Evolutionary conservation across 768 basidiomycete species (phyloP), one percentile per base, ranked within the genome.

Genomic region (Agrocybe praecox): DNA sequence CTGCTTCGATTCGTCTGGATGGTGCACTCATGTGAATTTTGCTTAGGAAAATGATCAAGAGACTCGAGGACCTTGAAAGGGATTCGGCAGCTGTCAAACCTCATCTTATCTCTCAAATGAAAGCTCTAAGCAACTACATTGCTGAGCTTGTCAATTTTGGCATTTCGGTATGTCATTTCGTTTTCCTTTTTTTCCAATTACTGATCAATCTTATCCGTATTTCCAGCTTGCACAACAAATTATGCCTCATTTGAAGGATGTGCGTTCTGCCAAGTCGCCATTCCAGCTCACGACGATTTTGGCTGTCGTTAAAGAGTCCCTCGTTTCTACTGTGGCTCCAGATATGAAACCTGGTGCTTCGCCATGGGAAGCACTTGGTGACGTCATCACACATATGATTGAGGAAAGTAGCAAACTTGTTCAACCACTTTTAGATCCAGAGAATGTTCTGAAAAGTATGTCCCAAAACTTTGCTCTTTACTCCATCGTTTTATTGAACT

Each of bases 81-180:
- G 83, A 87, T 32, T 88, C 87, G 8, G 70, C 82, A 0, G 93
- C 94, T 0, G 78, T 97, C 46, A 88, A 86, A 64, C 73, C 85
- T 0, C 80, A 85, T 65, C 79, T 94, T 24, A 75, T 90, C 12
- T 83, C 87, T 2, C 89, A 90, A 46, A 82, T 95, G 67, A 85
- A 89, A 58, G 77, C 79, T 2, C 69, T 94, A n/a, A 85, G 83
- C 64, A 86, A 89, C 55, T 76, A 82, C 24, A 86, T 93, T 1
- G 85, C 88, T 1, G 91, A 92, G 58, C 82, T 94, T 10, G 88
- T 94, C 61, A 93, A 96, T 72, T 92, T 96, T 68, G 93, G 93
- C 67, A 91, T 97, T 53, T 90, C 91, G 52, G 94, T 93, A 58
- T 52, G 87, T 69, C 9, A 17, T 21, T 47, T 44, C 6, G 26